phyloP scores from a whole-genome alignment of 768 basidiomycete species.

The Artomyces pyxidatus region DNA sequence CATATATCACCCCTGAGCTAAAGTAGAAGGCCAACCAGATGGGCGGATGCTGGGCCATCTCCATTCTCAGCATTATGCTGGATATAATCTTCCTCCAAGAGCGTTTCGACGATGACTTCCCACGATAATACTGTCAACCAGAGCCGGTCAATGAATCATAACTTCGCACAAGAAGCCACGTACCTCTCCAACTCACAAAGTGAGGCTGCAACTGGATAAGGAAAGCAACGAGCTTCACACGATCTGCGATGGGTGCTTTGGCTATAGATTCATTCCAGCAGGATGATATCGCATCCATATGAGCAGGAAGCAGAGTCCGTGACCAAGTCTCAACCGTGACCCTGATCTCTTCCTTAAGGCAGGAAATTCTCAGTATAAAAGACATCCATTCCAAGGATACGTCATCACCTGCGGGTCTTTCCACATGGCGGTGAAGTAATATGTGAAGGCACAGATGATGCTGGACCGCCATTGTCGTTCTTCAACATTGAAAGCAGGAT shows the following conservation, averaged over 20 bases:
- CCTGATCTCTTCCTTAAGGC: slow-evolving; percentile 58
- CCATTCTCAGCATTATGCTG: slow-evolving; percentile 30
- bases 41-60: slow-evolving; percentile 31
- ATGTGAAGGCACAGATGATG: slow-evolving; percentile 48
- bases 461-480: slow-evolving; percentile 63
- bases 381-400: background rate
- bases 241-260: slow-evolving; percentile 48
- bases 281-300: slow-evolving; percentile 53
- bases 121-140: slow-evolving; percentile 49
- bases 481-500: slow-evolving; percentile 51
- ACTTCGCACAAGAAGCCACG: background rate
- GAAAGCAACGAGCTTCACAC: slow-evolving; percentile 51
- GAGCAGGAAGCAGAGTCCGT: slow-evolving; percentile 54
- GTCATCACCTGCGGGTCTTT: slow-evolving; percentile 45
- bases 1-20: background rate
- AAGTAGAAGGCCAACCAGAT: slow-evolving; percentile 28
- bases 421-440: slow-evolving; percentile 60
- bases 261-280: slow-evolving; percentile 62
- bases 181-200: slow-evolving; percentile 63
- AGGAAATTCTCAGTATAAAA: background rate
- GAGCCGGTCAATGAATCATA: background rate
- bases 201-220: slow-evolving; percentile 60
- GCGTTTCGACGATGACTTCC: slow-evolving; percentile 49
- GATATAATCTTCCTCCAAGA: slow-evolving; percentile 47
- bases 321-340: slow-evolving; percentile 49